These are phyloP conservation scores for Ajuga chamaepitys DNA, from an alignment of 257 asterid species.

Conservation along the genomic window DNA sequence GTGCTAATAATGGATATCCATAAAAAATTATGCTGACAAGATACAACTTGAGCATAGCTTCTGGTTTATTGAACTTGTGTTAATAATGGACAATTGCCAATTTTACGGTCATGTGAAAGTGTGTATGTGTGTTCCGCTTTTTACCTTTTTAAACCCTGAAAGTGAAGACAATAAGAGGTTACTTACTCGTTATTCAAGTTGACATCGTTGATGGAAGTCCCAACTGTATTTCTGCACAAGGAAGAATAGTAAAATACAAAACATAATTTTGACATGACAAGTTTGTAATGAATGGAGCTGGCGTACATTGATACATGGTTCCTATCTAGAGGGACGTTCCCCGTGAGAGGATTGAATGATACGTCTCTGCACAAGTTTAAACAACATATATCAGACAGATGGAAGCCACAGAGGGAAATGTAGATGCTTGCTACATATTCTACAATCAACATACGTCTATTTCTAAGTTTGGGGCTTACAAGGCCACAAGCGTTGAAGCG, in stretches of 20 bases:
- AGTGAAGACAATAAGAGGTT: neutral
- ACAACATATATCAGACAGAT: neutral
- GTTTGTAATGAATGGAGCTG: neutral
- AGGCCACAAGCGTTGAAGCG: constrained; percentile 35
- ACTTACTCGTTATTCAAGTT: constrained; percentile 38
- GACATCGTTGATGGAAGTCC: constrained; percentile 40
- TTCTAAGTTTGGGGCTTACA: constrained; percentile 34
- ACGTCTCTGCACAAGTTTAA: constrained; percentile 39
- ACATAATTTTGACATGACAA: neutral
- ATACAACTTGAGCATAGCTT: too few relatives aligned
- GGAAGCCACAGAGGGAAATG: neutral
- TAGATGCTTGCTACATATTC: neutral
- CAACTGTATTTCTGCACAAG: constrained; percentile 43
- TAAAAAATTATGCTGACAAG: too few relatives aligned
- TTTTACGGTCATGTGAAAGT: too few relatives aligned
- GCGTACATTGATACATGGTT: constrained; percentile 42
- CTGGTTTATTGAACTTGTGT: too few relatives aligned
- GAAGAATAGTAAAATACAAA: constrained; percentile 1
- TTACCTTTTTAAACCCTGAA: too few relatives aligned
- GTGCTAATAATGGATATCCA: neutral
- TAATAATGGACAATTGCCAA: too few relatives aligned
- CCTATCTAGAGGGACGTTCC: constrained; percentile 29
- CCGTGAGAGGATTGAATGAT: constrained; percentile 55
- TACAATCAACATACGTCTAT: neutral
- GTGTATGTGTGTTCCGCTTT: too few relatives aligned